Evolutionary conservation across 148 eudicot species (phyloP).

Genomic region (Salicornia ramosissima): DNA sequence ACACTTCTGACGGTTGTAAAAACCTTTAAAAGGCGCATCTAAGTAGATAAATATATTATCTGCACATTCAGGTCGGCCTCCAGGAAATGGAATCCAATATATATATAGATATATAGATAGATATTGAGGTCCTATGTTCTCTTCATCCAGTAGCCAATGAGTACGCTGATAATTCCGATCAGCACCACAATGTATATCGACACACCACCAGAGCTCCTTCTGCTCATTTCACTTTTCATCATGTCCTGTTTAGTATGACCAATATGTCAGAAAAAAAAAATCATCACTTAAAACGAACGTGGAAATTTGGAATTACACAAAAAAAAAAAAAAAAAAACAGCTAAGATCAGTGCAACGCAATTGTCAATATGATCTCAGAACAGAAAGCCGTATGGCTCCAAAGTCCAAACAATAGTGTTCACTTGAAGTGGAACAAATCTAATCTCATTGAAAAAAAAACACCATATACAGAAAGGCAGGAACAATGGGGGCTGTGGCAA

Average conservation of each 20-base stretch:
- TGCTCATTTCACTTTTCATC: constrained; percentile 35
- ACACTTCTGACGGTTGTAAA: constrained; percentile 28
- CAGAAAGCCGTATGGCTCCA: no score
- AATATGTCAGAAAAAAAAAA: not conserved
- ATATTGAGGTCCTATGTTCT: constrained; percentile 25
- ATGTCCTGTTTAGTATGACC: constrained; percentile 28
- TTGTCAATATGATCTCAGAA: not conserved
- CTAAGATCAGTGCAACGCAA: not conserved
- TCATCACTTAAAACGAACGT: no score
- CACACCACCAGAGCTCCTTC: constrained; percentile 35
- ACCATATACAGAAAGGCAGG: no score
- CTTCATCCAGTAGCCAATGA: constrained; percentile 58
- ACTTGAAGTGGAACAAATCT: no score
- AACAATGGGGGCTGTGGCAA: no score
- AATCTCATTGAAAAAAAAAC: no score
- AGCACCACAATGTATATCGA: constrained; percentile 45
- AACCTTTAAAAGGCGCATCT: constrained; percentile 10
- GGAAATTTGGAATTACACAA: not conserved
- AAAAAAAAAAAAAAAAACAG: not conserved
- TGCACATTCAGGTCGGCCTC: constrained; percentile 1
- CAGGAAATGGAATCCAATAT: not conserved
- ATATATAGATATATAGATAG: no score
- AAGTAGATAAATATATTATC: not conserved
- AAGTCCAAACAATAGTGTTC: no score
- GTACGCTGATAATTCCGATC: constrained; percentile 48